phyloP scores from a whole-genome alignment of 208 protist species.

The Vickermania spadyakhi region DNA sequence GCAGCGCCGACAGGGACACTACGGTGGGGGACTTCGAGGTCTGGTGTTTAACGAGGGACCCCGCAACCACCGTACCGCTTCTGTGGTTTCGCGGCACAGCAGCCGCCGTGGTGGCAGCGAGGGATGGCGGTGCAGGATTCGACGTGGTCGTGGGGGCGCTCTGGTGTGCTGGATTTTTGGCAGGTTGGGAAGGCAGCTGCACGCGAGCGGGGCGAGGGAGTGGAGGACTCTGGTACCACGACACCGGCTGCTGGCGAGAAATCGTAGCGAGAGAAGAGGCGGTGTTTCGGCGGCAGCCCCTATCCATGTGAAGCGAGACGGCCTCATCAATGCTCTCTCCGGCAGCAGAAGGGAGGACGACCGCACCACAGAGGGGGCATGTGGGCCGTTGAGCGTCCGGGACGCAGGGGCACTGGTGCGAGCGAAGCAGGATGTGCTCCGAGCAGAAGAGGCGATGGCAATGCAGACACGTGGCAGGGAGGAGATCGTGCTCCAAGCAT shows the following conservation, averaged over 20 bases:
- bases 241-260: not conserved
- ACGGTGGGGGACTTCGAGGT: not conserved
- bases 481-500: slow-evolving; percentile 64
- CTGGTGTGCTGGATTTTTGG: not conserved
- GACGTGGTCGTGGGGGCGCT: not conserved
- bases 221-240: not conserved
- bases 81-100: not conserved
- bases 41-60: not conserved
- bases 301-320: slow-evolving; percentile 68
- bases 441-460: slow-evolving; percentile 74
- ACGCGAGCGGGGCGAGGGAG: not conserved
- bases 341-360: slow-evolving; percentile 45
- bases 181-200: not conserved
- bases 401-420: slow-evolving; percentile 43
- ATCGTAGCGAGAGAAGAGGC: slow-evolving; percentile 1
- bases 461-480: slow-evolving; percentile 52
- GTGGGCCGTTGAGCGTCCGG: slow-evolving; percentile 21
- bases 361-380: slow-evolving; percentile 39
- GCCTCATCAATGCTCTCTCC: slow-evolving; percentile 52
- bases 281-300: slow-evolving; percentile 33
- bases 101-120: not conserved
- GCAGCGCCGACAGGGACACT: not conserved
- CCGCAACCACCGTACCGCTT: not conserved
- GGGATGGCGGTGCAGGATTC: not conserved
- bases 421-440: slow-evolving; percentile 44